Conservation (phyloP, 2,329 filamentous ascomycete species). For the Alternaria brassicicola region DNA sequence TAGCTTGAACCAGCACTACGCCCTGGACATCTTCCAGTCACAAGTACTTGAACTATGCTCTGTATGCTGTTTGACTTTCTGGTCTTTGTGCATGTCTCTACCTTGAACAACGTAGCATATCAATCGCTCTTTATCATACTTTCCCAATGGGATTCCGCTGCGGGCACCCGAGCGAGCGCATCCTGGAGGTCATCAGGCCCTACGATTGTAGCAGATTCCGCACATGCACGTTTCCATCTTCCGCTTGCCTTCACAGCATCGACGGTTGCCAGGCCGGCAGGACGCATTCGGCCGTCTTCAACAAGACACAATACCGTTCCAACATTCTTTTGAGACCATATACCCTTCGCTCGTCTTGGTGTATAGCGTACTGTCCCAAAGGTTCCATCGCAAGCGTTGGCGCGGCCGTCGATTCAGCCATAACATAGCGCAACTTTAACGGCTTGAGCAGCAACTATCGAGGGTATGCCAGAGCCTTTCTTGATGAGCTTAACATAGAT, state of each 20-base stretch:
- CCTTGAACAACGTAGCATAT: conserved; percentile 55
- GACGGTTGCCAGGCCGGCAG: conserved; percentile 57
- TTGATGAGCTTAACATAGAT: conserved; percentile 60
- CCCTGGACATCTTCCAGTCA: conserved; percentile 7
- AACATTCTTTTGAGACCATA: conserved; percentile 68
- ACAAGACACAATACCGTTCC: conserved; percentile 56
- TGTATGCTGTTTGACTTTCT: conserved; percentile 49
- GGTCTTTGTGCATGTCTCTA: conserved; percentile 51
- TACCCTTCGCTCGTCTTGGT: conserved; percentile 60
- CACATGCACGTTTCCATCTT: conserved; percentile 64
- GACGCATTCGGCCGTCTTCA: conserved; percentile 56
- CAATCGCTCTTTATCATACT: conserved; percentile 54
- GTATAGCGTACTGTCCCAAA: conserved; percentile 65
- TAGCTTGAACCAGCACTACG: neutral
- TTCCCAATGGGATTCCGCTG: conserved; percentile 52
- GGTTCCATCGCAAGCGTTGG: conserved; percentile 52
- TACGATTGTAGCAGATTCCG: conserved; percentile 54
- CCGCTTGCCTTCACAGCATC: conserved; percentile 64
- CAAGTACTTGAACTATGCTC: conserved; percentile 46
- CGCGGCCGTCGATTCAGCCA: conserved; percentile 69
- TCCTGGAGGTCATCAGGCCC: conserved; percentile 58
- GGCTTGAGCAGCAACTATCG: conserved; percentile 57
- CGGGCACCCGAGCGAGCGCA: conserved; percentile 49
- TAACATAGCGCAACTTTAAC: conserved; percentile 64
- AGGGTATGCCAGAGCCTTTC: conserved; percentile 52